Base-by-base conservation (phyloP, 2,329 filamentous ascomycete genomes). In the Byssoonygena ceratinophila region DNA sequence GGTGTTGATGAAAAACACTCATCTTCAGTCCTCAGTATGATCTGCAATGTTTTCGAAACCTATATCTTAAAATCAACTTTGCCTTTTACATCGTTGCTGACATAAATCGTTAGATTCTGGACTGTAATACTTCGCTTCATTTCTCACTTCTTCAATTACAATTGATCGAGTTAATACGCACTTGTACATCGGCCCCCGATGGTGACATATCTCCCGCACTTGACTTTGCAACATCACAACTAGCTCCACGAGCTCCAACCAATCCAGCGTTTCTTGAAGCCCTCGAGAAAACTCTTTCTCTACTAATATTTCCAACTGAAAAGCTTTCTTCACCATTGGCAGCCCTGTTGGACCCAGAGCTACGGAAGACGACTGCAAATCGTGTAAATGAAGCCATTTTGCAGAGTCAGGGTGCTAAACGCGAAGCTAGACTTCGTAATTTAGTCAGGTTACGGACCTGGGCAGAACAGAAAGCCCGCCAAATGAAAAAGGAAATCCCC, bases 21-120 rank as follows among this genome's bases (percentile, higher is more conserved):
- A 74, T 80, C 83, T 85, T 86, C 83, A 87, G 81, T 86, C 81
- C 80, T 86, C 81, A 85, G 80, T 83, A 89, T 92, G 87, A 94
- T 76, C 77, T 48, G 54, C 48, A 54, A 54, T 57, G 39, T 45
- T 53, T 52, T n/a, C 45, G 56, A 32, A 23, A 29, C 48, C 39
- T 51, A 56, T 51, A 52, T 47, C 18, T 11, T 49, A 18, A 54
- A 52, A 40, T 55, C 54, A 39, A 32, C 46, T 9, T 25, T 18
- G 54, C 18, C 46, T 3, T 41, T 16, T 31, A 55, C 34, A 44
- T 52, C 23, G 2, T 12, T 12, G 44, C 60, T 61, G 54, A 61
- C 50, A 8, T 23, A 34, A 16, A 18, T 39, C 22, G 48, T 52
- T 63, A 98, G 92, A 87, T 98, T 25, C 72, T 98, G 55, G 92